Percentiles rank a stretch among this genome's conserved stretches.
Conservation (phyloP, 1,284 basidiomycete genomes). For the Malassezia pachydermatis region DNA sequence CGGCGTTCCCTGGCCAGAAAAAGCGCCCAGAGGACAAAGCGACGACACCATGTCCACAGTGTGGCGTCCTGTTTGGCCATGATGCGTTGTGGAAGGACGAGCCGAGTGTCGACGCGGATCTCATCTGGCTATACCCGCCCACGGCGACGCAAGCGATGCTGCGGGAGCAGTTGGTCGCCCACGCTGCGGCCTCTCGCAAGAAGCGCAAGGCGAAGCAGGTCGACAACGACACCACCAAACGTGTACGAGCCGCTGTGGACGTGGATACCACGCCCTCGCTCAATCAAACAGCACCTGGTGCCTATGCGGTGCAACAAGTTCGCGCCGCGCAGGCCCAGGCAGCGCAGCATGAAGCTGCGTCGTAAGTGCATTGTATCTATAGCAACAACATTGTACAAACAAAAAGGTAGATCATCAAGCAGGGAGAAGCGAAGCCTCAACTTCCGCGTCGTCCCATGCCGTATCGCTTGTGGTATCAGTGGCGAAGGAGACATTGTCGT, state of each 20-base stretch:
- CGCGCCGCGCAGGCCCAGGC: constrained; percentile 4
- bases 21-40: not conserved
- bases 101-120: constrained; percentile 11
- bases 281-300: constrained; percentile 4
- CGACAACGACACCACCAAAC: not conserved
- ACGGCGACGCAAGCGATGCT: constrained; percentile 20
- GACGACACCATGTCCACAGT: constrained; percentile 27
- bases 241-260: not conserved
- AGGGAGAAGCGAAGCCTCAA: too few species aligned
- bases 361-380: too few species aligned
- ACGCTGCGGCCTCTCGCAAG: not conserved
- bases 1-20: constrained; percentile 1
- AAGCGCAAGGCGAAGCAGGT: constrained; percentile 6
- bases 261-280: not conserved
- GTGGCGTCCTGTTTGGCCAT: constrained; percentile 24
- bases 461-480: too few species aligned
- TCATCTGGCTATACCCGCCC: constrained; percentile 31
- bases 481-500: not conserved
- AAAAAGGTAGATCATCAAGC: too few species aligned
- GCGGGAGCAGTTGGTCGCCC: constrained; percentile 23
- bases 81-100: constrained; percentile 18
- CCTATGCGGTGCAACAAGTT: constrained; percentile 7
- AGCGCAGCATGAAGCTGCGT: too few species aligned
- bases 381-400: too few species aligned
- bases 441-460: not conserved